Evolutionary conservation across 495 filamentous ascomycete species (phyloP).

Genomic region (Podospora conica): DNA sequence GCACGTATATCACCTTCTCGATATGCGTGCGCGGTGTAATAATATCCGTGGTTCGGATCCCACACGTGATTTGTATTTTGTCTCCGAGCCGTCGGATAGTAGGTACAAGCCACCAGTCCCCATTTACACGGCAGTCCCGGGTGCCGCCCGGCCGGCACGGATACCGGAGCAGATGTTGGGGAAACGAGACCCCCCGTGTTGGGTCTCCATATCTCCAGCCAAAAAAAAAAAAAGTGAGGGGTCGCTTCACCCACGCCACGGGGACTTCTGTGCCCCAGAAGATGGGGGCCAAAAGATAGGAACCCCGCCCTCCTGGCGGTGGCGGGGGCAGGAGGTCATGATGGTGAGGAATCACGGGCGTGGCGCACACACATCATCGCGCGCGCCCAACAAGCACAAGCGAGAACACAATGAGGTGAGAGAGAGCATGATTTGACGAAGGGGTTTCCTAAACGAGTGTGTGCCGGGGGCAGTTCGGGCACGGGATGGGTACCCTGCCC

Average conservation of each 20-base stretch:
- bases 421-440: neutral
- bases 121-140: neutral
- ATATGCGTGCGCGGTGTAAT: too few relatives aligned
- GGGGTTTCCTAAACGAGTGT: neutral
- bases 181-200: neutral
- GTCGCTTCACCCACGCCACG: neutral
- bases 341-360: neutral
- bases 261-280: neutral
- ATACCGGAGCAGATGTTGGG: neutral
- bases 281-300: neutral
- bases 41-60: neutral
- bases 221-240: neutral
- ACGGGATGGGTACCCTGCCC: neutral
- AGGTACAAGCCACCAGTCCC: too few relatives aligned
- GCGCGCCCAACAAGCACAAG: neutral
- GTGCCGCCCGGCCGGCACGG: too few relatives aligned
- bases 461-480: neutral
- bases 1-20: too few relatives aligned
- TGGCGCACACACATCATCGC: neutral
- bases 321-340: neutral
- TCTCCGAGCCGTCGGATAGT: too few relatives aligned
- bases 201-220: neutral
- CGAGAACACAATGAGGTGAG: neutral
- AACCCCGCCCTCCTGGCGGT: neutral
- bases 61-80: neutral